Evolutionary conservation across 1,284 basidiomycete genomes (phyloP).

Genomic region (Exobasidium rhododendri): DNA sequence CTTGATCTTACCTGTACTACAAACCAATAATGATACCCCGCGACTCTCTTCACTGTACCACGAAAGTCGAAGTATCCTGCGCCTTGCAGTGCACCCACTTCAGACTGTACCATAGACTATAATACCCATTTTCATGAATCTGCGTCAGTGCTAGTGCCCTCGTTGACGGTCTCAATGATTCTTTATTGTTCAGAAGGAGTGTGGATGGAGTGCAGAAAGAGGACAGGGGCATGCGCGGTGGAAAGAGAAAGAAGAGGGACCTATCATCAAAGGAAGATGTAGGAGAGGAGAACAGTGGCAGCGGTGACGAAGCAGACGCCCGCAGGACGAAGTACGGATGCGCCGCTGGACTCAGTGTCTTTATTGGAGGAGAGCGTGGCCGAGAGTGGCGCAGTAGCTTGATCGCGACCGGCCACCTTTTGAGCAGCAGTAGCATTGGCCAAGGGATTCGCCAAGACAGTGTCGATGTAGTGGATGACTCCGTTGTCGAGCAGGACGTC

Average conservation of each 20-base stretch:
- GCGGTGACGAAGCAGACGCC: not conserved
- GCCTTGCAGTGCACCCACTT: too few species aligned
- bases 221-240: too few species aligned
- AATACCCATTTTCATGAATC: too few species aligned
- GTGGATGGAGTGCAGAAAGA: too few species aligned
- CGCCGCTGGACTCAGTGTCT: not conserved
- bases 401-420: not conserved
- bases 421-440: not conserved
- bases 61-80: too few species aligned
- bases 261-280: not conserved
- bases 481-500: conserved; percentile 57
- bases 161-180: too few species aligned
- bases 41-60: too few species aligned
- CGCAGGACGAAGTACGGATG: not conserved
- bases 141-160: too few species aligned
- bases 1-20: too few species aligned
- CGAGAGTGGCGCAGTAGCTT: not conserved
- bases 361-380: not conserved
- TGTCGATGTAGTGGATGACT: conserved; percentile 81
- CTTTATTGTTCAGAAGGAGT: too few species aligned
- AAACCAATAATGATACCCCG: too few species aligned
- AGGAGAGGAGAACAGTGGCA: not conserved
- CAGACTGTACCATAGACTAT: too few species aligned
- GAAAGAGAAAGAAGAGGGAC: not conserved
- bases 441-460: not conserved